Percentiles rank a stretch among this genome's conserved stretches.
Conservation (phyloP, 345 rosid genomes). For the Aegle marmelos region DNA sequence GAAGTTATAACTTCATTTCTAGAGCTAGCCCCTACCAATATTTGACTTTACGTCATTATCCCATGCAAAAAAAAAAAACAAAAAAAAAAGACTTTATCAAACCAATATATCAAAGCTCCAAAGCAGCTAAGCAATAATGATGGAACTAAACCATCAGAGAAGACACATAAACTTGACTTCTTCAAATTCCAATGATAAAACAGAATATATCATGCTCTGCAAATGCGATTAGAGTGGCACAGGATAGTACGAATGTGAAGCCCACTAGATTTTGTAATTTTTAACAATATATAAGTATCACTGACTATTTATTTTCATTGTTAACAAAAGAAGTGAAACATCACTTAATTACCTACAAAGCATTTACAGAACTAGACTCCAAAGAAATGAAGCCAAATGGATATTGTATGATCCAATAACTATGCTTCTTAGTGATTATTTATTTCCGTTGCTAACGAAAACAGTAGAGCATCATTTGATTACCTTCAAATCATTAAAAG, state of each 20-base stretch:
- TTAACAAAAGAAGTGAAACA: neutral
- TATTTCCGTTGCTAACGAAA: neutral
- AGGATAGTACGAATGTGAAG: neutral
- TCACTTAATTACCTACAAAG: neutral
- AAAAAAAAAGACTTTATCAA: neutral
- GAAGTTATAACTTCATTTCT: neutral
- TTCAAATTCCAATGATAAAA: neutral
- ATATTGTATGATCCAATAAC: conserved; percentile 31
- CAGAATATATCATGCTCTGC: neutral
- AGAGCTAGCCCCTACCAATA: neutral
- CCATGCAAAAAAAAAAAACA: neutral
- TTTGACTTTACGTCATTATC: neutral
- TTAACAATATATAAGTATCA: neutral
- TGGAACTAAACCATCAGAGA: neutral
- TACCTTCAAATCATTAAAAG: neutral
- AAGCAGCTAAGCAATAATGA: neutral
- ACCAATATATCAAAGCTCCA: neutral
- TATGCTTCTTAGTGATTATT: conserved; percentile 32
- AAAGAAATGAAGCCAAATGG: conserved; percentile 16
- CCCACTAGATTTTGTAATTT: neutral
- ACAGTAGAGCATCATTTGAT: neutral
- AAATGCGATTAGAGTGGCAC: neutral
- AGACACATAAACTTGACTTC: neutral
- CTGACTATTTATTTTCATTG: neutral
- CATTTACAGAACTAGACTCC: neutral